Evolutionary conservation across 495 filamentous ascomycete species (phyloP), one percentile per base, ranked within the genome.

Genomic region (Neurospora sp.): DNA sequence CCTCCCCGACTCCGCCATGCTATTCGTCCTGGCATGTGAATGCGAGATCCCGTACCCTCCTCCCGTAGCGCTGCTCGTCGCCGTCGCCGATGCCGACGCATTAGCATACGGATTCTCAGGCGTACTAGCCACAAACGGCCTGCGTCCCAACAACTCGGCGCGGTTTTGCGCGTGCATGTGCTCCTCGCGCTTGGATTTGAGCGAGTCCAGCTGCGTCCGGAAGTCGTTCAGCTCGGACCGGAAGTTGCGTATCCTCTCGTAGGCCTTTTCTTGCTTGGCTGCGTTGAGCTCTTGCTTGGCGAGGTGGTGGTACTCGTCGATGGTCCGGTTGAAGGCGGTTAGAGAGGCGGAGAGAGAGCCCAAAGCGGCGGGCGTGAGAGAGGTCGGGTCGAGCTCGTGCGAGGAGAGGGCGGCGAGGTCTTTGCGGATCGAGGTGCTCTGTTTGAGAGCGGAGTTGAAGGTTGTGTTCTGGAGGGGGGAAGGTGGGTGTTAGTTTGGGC

Each of bases 381-480:
- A 42, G 70, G 89, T 89, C 12, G 91, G 87, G 72, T 87, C 87
- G 35, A 85, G 79, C 12, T 89, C 87, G 12, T 89, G 86, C 75
- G 90, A 87, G 70, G 91, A 82, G 77, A 97, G 92, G 76, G 83
- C 84, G 76, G 93, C 89, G 71, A 98, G 90, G 82, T 97, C 94
- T 74, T 90, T 90, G 76, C 94, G 93, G 79, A 97, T 91, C 8
- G 93, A 87, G 72, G 92, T 94, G 66, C 91, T 93, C 85, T 98
- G 95, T 84, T 97, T 96, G 39, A 97, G 89, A 39, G 96, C 95
- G 20, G 94, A 95, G 83, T 98, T 98, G 88, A 97, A 98, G 75
- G 95, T 88, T 18, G 93, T 93, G 82, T 97, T 97, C 95, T 88
- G 72, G 0, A 37, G 12, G 20, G 12, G 8, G 70, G 12, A 2